Evolutionary conservation across 2,329 filamentous ascomycete genomes (phyloP).

Genomic region (Monosporascus sp.): DNA sequence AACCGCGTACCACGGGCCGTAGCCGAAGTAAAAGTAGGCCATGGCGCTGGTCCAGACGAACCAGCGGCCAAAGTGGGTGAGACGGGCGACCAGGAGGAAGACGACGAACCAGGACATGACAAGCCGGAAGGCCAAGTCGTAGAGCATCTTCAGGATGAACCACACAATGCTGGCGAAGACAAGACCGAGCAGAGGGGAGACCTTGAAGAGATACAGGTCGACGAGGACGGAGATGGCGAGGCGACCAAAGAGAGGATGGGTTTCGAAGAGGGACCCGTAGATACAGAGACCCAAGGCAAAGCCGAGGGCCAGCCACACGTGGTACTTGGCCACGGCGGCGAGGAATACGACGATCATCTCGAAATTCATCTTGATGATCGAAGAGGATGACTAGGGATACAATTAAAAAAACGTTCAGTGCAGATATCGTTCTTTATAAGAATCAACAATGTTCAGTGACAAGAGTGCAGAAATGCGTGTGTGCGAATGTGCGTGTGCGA

Average conservation of each 20-base stretch:
- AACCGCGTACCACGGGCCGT: not conserved
- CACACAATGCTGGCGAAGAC: not conserved
- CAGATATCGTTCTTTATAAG: too few species aligned
- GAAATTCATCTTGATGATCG: too few species aligned
- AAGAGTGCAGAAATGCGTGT: too few species aligned
- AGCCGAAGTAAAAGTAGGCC: not conserved
- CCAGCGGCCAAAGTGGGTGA: slow-evolving; percentile 3
- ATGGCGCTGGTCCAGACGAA: not conserved
- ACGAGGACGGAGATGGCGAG: not conserved
- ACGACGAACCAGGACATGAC: not conserved
- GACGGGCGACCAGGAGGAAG: not conserved
- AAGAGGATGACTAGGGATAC: too few species aligned
- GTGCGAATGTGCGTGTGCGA: too few species aligned
- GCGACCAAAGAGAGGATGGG: not conserved
- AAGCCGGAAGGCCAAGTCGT: slow-evolving; percentile 1
- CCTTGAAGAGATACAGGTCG: slow-evolving; percentile 2
- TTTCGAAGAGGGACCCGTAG: not conserved
- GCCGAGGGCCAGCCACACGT: not conserved
- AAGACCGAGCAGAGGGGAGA: slow-evolving; percentile 1
- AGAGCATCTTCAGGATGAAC: not conserved
- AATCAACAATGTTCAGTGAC: too few species aligned
- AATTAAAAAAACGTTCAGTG: too few species aligned
- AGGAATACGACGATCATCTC: not conserved
- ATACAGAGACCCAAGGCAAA: not conserved
- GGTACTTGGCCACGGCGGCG: not conserved